These are phyloP conservation scores for Astrocystis sublimbata DNA, from an alignment of 495 filamentous ascomycete species.

Conservation along the genomic window DNA sequence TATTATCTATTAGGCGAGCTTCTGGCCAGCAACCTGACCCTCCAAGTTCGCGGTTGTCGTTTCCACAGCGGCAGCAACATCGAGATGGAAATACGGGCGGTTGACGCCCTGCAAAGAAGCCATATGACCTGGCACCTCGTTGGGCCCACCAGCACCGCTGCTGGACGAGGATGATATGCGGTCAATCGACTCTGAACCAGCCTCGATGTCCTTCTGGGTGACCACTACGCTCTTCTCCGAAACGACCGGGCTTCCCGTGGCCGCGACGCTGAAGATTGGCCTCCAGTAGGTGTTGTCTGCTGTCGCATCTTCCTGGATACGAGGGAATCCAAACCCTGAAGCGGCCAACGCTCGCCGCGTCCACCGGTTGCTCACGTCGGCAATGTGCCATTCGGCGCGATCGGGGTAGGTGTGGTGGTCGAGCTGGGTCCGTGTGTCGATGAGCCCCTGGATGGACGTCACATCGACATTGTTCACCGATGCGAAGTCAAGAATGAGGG, in stretches of 20 bases:
- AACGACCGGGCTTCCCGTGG: neutral
- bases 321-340: conserved; percentile 47
- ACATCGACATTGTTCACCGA: conserved; percentile 51
- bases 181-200: conserved; percentile 20
- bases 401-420: conserved; percentile 50
- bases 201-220: conserved; percentile 22
- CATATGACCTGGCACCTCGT: conserved; percentile 12
- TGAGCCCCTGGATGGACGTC: conserved; percentile 50
- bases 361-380: conserved; percentile 50
- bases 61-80: conserved; percentile 80
- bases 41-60: conserved; percentile 70
- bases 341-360: conserved; percentile 50
- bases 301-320: conserved; percentile 4
- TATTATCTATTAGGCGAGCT: neutral
- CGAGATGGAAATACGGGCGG: conserved; percentile 55
- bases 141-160: conserved; percentile 4
- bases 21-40: conserved; percentile 9
- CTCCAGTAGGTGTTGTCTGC: conserved; percentile 24
- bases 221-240: conserved; percentile 18
- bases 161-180: conserved; percentile 26
- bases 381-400: conserved; percentile 55
- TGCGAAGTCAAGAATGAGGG: conserved; percentile 52
- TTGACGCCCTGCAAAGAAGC: conserved; percentile 49
- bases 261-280: conserved; percentile 29
- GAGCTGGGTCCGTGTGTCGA: conserved; percentile 51